These are phyloP conservation scores for Sporothrix mexicana DNA, from an alignment of 2,329 filamentous ascomycete genomes.

Conservation along the genomic window DNA sequence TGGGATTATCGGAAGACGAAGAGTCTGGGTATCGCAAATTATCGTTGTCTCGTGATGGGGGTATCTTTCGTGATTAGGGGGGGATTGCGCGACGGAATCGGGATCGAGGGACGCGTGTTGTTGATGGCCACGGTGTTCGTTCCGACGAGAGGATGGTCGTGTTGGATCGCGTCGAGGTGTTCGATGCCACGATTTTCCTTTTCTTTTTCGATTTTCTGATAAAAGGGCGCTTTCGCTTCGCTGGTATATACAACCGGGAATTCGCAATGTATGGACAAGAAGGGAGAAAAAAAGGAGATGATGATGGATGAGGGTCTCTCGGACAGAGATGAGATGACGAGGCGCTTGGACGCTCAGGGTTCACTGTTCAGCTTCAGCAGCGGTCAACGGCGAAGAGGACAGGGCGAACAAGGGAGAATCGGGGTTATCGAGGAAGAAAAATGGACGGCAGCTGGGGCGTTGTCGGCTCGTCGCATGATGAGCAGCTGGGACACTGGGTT, in stretches of 20 bases:
- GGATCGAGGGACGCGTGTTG: not conserved
- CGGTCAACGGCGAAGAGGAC: slow-evolving; percentile 25
- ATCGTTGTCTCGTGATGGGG: slow-evolving; percentile 22
- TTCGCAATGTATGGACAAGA: slow-evolving; percentile 7
- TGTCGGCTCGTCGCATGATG: slow-evolving; percentile 34
- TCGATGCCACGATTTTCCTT: not conserved
- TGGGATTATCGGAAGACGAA: not conserved
- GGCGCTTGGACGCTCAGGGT: not conserved
- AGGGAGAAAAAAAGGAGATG: not conserved
- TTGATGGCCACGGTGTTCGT: slow-evolving; percentile 24
- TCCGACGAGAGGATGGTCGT: not conserved
- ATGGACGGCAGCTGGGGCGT: slow-evolving; percentile 25
- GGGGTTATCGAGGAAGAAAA: slow-evolving; percentile 32
- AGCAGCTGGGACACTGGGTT: not conserved
- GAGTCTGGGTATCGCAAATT: not conserved
- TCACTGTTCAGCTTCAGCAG: not conserved
- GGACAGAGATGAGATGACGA: not conserved
- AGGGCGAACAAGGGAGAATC: not conserved
- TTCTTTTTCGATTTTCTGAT: not conserved
- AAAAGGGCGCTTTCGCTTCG: not conserved
- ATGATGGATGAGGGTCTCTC: not conserved
- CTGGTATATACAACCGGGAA: not conserved
- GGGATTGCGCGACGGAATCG: not conserved
- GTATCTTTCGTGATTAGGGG: not conserved
- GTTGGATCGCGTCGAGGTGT: not conserved